These are phyloP conservation scores for Lodderomyces beijingensis DNA, from an alignment of 1,139 yeast genomes.

Conservation along the genomic window DNA sequence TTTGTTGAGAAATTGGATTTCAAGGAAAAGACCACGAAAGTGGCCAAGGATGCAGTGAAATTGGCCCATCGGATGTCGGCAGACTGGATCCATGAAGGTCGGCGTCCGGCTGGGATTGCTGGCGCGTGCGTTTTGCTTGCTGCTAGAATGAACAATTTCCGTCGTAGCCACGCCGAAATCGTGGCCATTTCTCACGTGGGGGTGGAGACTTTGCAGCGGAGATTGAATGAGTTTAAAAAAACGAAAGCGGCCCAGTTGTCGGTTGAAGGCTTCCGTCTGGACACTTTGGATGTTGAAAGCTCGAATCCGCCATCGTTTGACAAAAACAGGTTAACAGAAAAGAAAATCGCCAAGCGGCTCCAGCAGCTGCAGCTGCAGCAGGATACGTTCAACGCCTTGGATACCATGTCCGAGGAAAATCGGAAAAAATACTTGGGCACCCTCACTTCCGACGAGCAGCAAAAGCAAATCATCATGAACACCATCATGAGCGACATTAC, in stretches of 20 bases:
- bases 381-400: constrained; percentile 12
- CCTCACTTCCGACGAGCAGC: constrained; percentile 12
- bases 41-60: constrained; percentile 80
- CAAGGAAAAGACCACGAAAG: constrained; percentile 65
- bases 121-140: constrained; percentile 94
- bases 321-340: constrained; percentile 39
- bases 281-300: constrained; percentile 35
- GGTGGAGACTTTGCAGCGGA: constrained; percentile 83
- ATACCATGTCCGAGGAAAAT: constrained; percentile 9
- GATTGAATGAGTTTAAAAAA: constrained; percentile 80
- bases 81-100: constrained; percentile 95
- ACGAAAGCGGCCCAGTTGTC: constrained; percentile 75
- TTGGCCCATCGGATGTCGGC: constrained; percentile 86
- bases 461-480: constrained; percentile 16
- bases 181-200: constrained; percentile 96
- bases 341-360: constrained; percentile 16
- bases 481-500: constrained; percentile 24
- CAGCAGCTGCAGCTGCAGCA: constrained; percentile 11
- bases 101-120: constrained; percentile 97
- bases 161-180: constrained; percentile 88
- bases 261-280: constrained; percentile 63
- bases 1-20: constrained; percentile 85
- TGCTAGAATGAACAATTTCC: constrained; percentile 91
- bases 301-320: constrained; percentile 82
- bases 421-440: constrained; percentile 5